phyloP scores from a whole-genome alignment of 305 asterid species.

The Ilex paraguariensis region DNA sequence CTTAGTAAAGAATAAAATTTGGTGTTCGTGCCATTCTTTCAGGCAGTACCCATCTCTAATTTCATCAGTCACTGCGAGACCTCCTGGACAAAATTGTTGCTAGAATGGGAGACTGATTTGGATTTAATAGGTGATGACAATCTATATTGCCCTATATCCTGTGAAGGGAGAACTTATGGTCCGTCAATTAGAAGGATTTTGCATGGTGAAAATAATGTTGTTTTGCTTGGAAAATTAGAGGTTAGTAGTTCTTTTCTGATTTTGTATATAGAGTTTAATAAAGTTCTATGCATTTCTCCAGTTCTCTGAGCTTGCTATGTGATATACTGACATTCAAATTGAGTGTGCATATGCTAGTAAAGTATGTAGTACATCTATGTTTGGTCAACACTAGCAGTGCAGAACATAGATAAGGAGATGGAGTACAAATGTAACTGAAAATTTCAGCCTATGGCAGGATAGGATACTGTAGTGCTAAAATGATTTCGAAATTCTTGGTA shows the following conservation, averaged over 20 bases:
- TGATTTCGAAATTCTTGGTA: background rate
- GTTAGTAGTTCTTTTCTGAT: constrained; percentile 28
- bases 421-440: background rate
- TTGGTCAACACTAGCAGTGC: background rate
- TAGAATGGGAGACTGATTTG: constrained; percentile 23
- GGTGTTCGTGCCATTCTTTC: constrained; percentile 17
- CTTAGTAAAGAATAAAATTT: background rate
- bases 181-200: constrained; percentile 40
- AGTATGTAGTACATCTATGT: background rate
- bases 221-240: constrained; percentile 67
- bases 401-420: background rate
- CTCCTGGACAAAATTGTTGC: constrained; percentile 48
- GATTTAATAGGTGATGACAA: constrained; percentile 23
- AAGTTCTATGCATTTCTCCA: background rate
- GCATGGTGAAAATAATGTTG: constrained; percentile 51
- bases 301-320: background rate
- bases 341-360: too few relatives aligned
- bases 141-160: constrained; percentile 28
- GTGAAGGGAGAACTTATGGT: constrained; percentile 48
- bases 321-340: too few relatives aligned
- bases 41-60: constrained; percentile 76
- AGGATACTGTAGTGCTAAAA: too few relatives aligned
- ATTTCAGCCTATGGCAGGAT: background rate
- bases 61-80: constrained; percentile 53
- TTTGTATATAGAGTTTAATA: background rate